Evolutionary conservation across 106 monocot species (phyloP).

Genomic region (Triglochin maritima): DNA sequence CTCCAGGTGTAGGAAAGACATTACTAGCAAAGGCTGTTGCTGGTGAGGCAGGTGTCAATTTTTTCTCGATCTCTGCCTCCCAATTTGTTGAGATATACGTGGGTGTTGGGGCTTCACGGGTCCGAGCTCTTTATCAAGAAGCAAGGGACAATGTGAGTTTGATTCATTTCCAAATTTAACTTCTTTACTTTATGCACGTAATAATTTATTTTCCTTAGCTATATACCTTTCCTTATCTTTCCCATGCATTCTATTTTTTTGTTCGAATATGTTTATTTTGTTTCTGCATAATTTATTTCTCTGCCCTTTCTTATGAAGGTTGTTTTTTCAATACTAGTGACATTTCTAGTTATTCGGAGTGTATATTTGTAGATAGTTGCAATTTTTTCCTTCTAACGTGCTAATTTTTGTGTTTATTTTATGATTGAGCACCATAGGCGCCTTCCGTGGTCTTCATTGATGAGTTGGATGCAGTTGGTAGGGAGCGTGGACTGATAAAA

Average conservation of each 20-base stretch:
- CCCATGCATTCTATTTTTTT: neutral
- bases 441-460: conserved; percentile 93
- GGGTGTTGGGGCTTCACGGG: conserved; percentile 92
- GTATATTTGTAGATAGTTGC: no score
- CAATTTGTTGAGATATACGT: conserved; percentile 97
- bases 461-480: conserved; percentile 87
- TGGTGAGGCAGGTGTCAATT: conserved; percentile 85
- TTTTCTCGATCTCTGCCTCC: conserved; percentile 89
- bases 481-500: conserved; percentile 80
- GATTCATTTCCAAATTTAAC: neutral
- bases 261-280: neutral
- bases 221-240: neutral
- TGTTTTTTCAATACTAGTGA: no score
- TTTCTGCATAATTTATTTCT: neutral
- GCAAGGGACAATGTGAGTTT: conserved; percentile 78
- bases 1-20: conserved; percentile 89
- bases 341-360: no score
- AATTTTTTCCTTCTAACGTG: neutral
- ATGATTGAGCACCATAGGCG: conserved; percentile 26
- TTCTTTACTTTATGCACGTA: neutral
- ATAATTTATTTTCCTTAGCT: neutral
- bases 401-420: neutral
- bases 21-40: conserved; percentile 91
- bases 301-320: no score
- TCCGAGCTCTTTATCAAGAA: conserved; percentile 84